These are phyloP conservation scores for Ustilago lituana DNA, from an alignment of 1,284 basidiomycete species.

Conservation along the genomic window DNA sequence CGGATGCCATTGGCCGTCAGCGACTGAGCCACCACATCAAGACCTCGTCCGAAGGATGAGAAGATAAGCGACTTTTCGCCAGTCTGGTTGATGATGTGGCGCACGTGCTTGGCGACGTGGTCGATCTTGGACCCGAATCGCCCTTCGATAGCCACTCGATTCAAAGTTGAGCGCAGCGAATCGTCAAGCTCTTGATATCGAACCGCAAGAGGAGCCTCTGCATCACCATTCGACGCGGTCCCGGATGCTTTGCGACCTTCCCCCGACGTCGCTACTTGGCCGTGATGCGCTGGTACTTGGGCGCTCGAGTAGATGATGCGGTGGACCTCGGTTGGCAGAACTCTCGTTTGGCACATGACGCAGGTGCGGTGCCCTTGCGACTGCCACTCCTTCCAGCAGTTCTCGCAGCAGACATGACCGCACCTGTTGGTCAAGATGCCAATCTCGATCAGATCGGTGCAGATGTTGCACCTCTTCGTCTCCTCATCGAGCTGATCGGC, in stretches of 20 bases:
- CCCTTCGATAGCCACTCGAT: constrained; percentile 37
- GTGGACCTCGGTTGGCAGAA: constrained; percentile 55
- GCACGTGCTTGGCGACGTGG: constrained; percentile 55
- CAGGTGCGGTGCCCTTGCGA: constrained; percentile 50
- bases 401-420: constrained; percentile 59
- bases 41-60: constrained; percentile 60
- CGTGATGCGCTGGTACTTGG: constrained; percentile 1
- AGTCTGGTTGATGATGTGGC: constrained; percentile 33
- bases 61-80: constrained; percentile 63
- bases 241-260: not conserved
- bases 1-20: constrained; percentile 55
- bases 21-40: constrained; percentile 59
- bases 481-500: constrained; percentile 39
- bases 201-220: constrained; percentile 11
- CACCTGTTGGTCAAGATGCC: constrained; percentile 60
- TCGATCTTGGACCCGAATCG: constrained; percentile 63
- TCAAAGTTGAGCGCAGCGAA: constrained; percentile 26
- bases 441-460: constrained; percentile 58
- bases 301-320: constrained; percentile 52
- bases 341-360: constrained; percentile 58
- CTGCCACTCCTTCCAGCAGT: constrained; percentile 63
- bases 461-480: constrained; percentile 56
- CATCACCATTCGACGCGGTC: not conserved
- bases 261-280: constrained; percentile 5
- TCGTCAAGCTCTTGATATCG: constrained; percentile 43